Base-by-base conservation (phyloP, 1,284 basidiomycete species). In the Tilletia caries region DNA sequence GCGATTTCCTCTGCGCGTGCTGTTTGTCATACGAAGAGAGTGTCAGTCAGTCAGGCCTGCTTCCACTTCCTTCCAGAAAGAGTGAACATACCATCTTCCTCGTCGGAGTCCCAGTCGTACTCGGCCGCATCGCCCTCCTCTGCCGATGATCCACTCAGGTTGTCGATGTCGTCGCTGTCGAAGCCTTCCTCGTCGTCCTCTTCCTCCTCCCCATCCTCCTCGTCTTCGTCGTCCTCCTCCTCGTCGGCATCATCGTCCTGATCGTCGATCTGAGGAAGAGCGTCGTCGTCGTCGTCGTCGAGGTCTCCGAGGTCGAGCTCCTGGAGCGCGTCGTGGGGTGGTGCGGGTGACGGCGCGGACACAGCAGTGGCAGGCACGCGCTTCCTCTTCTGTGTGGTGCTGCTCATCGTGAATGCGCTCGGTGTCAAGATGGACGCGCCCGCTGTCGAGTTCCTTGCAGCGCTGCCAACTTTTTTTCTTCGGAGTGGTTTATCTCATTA, bases 221-320 rank as follows among this genome's bases (percentile, higher is more conserved):
- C 86, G 81, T 83, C 83, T 27, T 77, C 80, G 12, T 83, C 70
- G 23, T 54, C 48, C 13, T 50, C 66, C 48, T 58, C 52, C 20
- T 48, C 65, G 18, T 58, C 52, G 2, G 23, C 79, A 70, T 82
- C 83, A 3, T 68, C 78, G 34, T 82, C 84, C 15, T 83, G 29
- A 13, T 62, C 73, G 70, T 86, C 85, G 62, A 87, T 82, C 74
- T 86, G 86, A 0, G 86, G 86, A 68, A 87, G 82, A 6, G 85
- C 86, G 34, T 83, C 83, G 0, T 81, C 79, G 1, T 68, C 50
- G 25, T 74, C 71, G 15, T 73, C 73, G 25, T 77, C 79, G n/a
- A 75, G 73, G 37, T 76, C 73, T 29, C 73, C 76, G 23, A 73
- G 67, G 32, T 72, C 72, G 15, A 67, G 52, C n/a, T 73, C 68